Evolutionary conservation across 495 filamentous ascomycete species (phyloP), one percentile per base, ranked within the genome.

Genomic region (Cercophora sp.): DNA sequence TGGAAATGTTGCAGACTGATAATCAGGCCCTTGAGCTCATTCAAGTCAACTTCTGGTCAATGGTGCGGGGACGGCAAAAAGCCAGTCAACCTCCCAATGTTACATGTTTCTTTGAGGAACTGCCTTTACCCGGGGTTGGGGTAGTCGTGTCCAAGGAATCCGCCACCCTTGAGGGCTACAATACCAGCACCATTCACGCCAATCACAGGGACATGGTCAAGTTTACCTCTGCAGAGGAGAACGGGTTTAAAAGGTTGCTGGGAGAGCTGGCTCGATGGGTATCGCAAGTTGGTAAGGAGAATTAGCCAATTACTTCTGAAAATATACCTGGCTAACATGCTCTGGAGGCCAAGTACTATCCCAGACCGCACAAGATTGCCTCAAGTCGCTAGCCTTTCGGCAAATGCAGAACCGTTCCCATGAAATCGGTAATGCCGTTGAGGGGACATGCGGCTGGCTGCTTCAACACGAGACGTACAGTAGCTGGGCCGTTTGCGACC

Each of bases 201-300:
- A 66, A 71, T 42, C 73, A 74, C 48, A 58, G 64, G 4, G 49
- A 70, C 15, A 74, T 74, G 71, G 65, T 64, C 25, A 72, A 62
- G 34, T 76, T 74, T 51, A 42, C 24, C 2, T 62, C 59, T 0
- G 41, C 22, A 11, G 57, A 69, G 18, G 69, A 72, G 15, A 56
- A 54, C 22, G 70, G 68, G 9, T 75, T 71, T 51, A 58, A 64
- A 51, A 63, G 63, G 35, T 43, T 75, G 29, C 25, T 59, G 23
- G 59, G 54, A 39, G 59, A 63, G 45, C 48, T 69, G 37, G 23
- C 22, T 19, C 36, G 41, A 53, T 39, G 41, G 26, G 29, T 46
- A 47, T 44, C 16, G 23, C 34, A 48, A 25, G 29, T 54, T 25
- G 44, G 57, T 55, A 48, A 59, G 43, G 41, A 52, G 41, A 52